Base-by-base conservation (phyloP, 1,284 basidiomycete genomes). In the Rugosomyces carneus region DNA sequence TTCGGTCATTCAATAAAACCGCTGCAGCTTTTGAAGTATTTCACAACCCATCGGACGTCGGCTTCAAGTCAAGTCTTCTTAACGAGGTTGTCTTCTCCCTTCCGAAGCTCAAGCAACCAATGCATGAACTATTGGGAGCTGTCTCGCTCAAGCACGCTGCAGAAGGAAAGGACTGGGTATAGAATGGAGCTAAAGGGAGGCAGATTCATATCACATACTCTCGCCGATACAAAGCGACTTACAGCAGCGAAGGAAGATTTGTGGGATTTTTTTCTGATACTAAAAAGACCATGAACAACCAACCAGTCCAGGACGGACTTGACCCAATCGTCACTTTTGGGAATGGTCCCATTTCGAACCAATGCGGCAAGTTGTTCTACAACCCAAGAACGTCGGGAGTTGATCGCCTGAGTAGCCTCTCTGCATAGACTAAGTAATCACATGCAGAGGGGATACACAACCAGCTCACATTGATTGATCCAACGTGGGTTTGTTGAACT, bases 331-430 rank as follows among this genome's bases (percentile, higher is more conserved):
- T 95, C 91, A 44, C 78, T 73, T 61, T 90, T 93, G 6, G 89
- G 89, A 32, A 97, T 78, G 0, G 82, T 75, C 5, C 80, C 78
- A 59, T 92, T 94, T 44, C 87, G 82, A 50, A 93, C 71, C 31
- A 97, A 75, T 7, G 80, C 76, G 8, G 81, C 70, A 20, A 97
- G 70, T 67, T 98, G 95, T 48, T 97, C 93, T 37, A 90, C 75
- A 18, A 91, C 81, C 93, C 94, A 98, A 34, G 67, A 68, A 43
- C 90, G 71, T 46, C 78, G 73, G 9, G 75, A 66, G 56, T 79
- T 77, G 29, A 78, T 61, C 11, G 66, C 64, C 37, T 74, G 68
- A 26, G 71, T 56, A 49, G 76, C 72, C 31, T 67, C 59, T 29
- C 81, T 84, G 51, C 36, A 44, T 15, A 44, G 36, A 39, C 32